Evolutionary conservation across 2,329 filamentous ascomycete species (phyloP), one percentile per base, ranked within the genome.

Genomic region (Fusarium lyarnte): DNA sequence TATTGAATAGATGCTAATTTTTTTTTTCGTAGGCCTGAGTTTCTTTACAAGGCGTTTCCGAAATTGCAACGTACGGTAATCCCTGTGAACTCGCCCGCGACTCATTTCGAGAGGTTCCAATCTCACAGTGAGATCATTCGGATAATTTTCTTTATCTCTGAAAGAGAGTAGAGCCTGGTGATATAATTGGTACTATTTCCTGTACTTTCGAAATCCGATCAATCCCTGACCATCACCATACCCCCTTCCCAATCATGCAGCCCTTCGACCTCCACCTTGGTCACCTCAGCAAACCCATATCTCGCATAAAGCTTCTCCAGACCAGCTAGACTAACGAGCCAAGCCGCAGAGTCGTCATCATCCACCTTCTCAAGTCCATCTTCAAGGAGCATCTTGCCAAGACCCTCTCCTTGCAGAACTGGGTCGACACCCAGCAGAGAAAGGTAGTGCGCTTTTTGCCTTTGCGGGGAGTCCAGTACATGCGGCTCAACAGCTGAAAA

Each of bases 271-370:
- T 51, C 33, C 1, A 66, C 23, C 19, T 66, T 66, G 0, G 14
- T 23, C 5, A 14, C 57, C 12, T 66, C 23, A 4, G 4, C 11
- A 33, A 66, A 66, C 3, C 33, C 63, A 14, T 35, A 66, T 19
- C 19, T 38, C 2, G 19, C 23, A 25, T 66, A 66, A 14, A 66
- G 41, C 10, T 19, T 35, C 13, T 66, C 43, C 17, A 66, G 4
- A 7, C 33, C 61, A 10, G 61, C 63, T 13, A 66, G 36, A 10
- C 63, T 66, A 2, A 66, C 17, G 5, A 66, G 63, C 61, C 63
- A 66, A 19, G 49, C 36, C 2, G 17, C 21, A 5, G 63, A 45
- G 13, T 36, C 38, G 0, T 39, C 38, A 7, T 45, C 2, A 13
- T 66, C 51, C 6, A 58, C 42, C 21, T 23, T 66, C n/a, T 25